Base-by-base conservation (phyloP, 2,329 filamentous ascomycete genomes). In the Stenocarpella maydis region DNA sequence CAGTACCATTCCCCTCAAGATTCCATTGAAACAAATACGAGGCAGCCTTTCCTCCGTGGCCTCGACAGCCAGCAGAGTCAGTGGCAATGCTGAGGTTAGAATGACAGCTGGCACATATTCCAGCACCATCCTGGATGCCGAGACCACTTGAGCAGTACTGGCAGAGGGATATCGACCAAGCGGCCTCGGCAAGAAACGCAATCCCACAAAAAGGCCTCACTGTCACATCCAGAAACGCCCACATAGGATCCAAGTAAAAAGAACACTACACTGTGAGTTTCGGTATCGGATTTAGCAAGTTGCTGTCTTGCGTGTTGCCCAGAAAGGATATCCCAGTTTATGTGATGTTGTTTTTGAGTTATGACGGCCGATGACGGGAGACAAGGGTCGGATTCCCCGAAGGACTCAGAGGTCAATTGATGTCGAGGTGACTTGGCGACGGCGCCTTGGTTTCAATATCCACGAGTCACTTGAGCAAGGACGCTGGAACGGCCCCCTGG, bases 221-320 rank as follows among this genome's bases (percentile, higher is more conserved):
- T 43, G 55, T 31, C 55, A 45, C 17, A 41, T 60, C 26, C 4
- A 17, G 21, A 19, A 24, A 28, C 24, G 55, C 15, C 4, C 3
- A n/a, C 19, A 54, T 60, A 28, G 15, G 39, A 31, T 45, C 21
- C 21, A 60, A 26, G 55, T 1, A 60, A 28, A 12, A 21, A 28
- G 31, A 60, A 12, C 39, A 28, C 21, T 15, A 60, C 55, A 17
- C 39, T 60, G 55, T 21, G 39, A 60, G 21, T 60, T 60, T 45
- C 17, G 4, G 5, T 26, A 21, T 45, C 55, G 39, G 55, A 58
- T 43, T 60, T 45, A 28, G 55, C 24, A 15, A n/a, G 7, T 31
- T 39, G 39, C 24, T 17, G 39, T 31, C 39, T 60, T 17, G 43
- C 39, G 39, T 45, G 55, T 15, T 31, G 19, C 24, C 39, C 9